Conservation (phyloP, 2,329 filamentous ascomycete species). For the Chaetomiaceae sp. region DNA sequence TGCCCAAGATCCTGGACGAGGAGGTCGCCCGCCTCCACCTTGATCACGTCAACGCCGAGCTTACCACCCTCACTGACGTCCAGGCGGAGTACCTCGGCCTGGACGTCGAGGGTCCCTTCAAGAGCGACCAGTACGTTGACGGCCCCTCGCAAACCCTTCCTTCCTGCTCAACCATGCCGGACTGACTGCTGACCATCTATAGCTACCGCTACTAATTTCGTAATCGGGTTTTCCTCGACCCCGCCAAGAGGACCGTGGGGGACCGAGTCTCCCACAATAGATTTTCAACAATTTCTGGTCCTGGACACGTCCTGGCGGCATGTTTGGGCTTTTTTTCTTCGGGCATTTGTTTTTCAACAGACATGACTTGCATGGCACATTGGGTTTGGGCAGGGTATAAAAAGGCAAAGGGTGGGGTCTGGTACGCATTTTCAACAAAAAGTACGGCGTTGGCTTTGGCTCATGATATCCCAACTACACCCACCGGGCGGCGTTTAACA, state of each 20-base stretch:
- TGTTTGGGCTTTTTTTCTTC: conserved; percentile 20
- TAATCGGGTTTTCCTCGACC: conserved; percentile 9
- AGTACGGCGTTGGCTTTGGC: conserved; percentile 35
- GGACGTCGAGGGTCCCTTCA: conserved; percentile 83
- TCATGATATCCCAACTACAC: conserved; percentile 33
- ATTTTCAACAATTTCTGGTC: conserved; percentile 26
- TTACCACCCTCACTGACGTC: conserved; percentile 75
- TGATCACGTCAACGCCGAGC: conserved; percentile 88
- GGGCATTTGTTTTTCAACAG: conserved; percentile 29
- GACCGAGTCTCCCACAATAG: conserved; percentile 12
- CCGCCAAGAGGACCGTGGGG: neutral
- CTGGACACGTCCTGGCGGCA: conserved; percentile 21
- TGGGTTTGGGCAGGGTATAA: conserved; percentile 28
- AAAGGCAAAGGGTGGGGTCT: conserved; percentile 27
- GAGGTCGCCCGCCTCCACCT: conserved; percentile 95
- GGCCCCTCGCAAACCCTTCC: neutral
- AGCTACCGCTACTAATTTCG: conserved; percentile 64
- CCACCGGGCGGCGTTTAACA: conserved; percentile 31
- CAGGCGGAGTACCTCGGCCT: conserved; percentile 96
- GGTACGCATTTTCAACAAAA: conserved; percentile 36
- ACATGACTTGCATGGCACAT: conserved; percentile 29
- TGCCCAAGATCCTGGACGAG: conserved; percentile 99
- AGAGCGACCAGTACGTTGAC: conserved; percentile 76
- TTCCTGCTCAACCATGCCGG: no score
- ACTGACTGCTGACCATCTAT: conserved; percentile 30